Base-by-base conservation (phyloP, 306 rosid species). In the Sindora glabra region DNA sequence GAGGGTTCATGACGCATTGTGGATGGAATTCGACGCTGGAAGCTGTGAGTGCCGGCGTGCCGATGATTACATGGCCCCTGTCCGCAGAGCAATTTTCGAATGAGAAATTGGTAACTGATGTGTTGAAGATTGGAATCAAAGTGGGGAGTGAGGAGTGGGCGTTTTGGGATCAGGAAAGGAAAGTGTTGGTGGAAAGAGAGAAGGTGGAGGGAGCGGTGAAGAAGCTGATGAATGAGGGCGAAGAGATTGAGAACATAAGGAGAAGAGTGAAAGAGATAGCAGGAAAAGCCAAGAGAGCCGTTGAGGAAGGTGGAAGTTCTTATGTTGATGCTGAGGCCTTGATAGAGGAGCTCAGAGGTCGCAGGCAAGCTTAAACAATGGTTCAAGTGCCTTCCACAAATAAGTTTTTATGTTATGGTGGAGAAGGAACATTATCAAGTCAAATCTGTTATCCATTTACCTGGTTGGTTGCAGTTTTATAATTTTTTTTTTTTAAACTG, bases 1-100 rank as follows among this genome's bases (percentile, higher is more conserved):
- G 84, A 15, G 96, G 90, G 33, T 88, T 82, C 19, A 38, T 88
- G 79, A 88, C 90, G 0, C 94, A 88, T 17, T 84, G 89, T 19
- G 94, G 96, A 3, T 88, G 96, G 94, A 88, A 88, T 29, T 88
- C 96, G 2, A 76, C 81, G 4, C 3, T 85, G 65, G 96, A 89
- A 65, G 76, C 84, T 2, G 48, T 82, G 25, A 57, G 72, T 1
- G 60, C 73, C 2, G 88, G 87, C 0, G 79, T 80, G 37, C 82
- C 90, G 1, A 78, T 85, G 94, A 64, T 70, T 4, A 80, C 90
- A 1, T 88, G 94, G 94, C 96, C 96, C 2, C 45, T 88, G 3
- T 49, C 79, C 2, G 94, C 94, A 0, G 96, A 88, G 70, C 89
- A 88, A 19, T 88, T 85, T 41, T 66, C 41, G 52, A 85, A 85